Base-by-base conservation (phyloP, 139 green algal genomes). In the Mesotaenium endlicherianum region DNA sequence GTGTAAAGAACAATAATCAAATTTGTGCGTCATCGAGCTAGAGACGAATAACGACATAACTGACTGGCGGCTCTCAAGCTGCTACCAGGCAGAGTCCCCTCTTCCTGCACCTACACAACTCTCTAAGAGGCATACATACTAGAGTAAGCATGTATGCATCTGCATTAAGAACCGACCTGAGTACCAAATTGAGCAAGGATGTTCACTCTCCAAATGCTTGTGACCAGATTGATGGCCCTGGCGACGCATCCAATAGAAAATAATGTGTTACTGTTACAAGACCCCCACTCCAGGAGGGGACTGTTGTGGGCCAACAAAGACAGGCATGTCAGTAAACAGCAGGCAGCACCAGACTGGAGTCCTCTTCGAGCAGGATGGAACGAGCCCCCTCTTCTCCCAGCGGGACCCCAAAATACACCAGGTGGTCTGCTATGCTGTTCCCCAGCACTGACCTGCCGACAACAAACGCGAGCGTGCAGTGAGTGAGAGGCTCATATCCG, bases 391-490 rank as follows among this genome's bases (percentile, higher is more conserved):
- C 50, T 26, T 64, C 50, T 64, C 50, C 50, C 59, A 83, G 57
- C 2, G 76, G 76, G 26, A 83, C 76, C 14, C 76, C 76, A 17
- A 83, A 34, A 17, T 83, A 83, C 38, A 59, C 31, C 68, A 83
- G 11, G 67, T 83, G 77, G 67, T 83, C 69, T 30, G 38, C 34
- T 26, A 83, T 83, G 3, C 77, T 83, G 77, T 83, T 5, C 8
- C 77, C 77, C 34, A 64, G 30, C 20, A 83, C 77, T 30, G 77
- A 83, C 77, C 77, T 83, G 77, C 4, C 1, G 16, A n/a, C 26
- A 11, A 81, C 26, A 77, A 30, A 31, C 5, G 49, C 26, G 38
- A 72, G 20, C n/a, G 41, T 59, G 40, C 36, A 57, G 34, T 64
- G 11, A 53, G 16, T 38, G 2, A n/a, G 55, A n/a, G 17, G 55